A percentile compares a stretch with the other conserved stretches of the same genome.
phyloP scores from a whole-genome alignment of 2,329 filamentous ascomycete species.

The Berkeleyomyces basicola region DNA sequence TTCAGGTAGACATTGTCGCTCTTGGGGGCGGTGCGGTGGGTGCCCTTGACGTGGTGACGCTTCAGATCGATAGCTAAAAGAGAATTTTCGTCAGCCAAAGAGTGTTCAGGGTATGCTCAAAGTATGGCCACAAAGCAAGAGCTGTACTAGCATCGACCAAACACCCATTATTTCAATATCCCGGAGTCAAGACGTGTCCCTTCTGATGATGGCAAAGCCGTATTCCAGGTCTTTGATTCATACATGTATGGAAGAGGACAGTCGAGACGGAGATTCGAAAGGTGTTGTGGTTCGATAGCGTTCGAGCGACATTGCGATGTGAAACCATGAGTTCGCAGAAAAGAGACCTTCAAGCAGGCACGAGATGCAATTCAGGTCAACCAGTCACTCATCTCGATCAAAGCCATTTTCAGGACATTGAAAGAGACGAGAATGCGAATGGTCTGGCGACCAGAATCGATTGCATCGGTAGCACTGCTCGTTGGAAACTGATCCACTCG shows the following conservation, averaged over 20 bases:
- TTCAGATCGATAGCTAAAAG: conserved; percentile 55
- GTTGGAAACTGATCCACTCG: conserved; percentile 27
- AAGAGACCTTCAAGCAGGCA: conserved; percentile 1
- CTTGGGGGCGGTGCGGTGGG: conserved; percentile 89
- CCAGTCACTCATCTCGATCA: background rate
- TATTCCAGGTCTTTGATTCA: conserved; percentile 8
- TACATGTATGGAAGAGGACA: background rate
- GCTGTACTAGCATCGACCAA: conserved; percentile 11
- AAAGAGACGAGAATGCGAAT: background rate
- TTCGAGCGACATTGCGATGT: conserved; percentile 7
- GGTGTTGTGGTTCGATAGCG: conserved; percentile 3
- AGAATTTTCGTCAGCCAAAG: conserved; percentile 16
- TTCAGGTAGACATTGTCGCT: conserved; percentile 96
- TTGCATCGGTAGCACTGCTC: background rate
- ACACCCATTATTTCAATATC: conserved; percentile 15
- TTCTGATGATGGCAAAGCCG: background rate
- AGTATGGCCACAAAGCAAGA: conserved; percentile 18
- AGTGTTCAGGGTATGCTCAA: conserved; percentile 41
- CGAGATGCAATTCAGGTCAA: background rate
- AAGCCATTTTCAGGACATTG: background rate
- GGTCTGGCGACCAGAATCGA: background rate
- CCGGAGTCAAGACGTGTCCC: background rate
- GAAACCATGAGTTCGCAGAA: conserved; percentile 13
- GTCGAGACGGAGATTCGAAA: background rate
- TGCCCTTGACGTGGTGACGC: conserved; percentile 50